Conservation (phyloP, 1,284 basidiomycete species). For the Meira nashicola region DNA sequence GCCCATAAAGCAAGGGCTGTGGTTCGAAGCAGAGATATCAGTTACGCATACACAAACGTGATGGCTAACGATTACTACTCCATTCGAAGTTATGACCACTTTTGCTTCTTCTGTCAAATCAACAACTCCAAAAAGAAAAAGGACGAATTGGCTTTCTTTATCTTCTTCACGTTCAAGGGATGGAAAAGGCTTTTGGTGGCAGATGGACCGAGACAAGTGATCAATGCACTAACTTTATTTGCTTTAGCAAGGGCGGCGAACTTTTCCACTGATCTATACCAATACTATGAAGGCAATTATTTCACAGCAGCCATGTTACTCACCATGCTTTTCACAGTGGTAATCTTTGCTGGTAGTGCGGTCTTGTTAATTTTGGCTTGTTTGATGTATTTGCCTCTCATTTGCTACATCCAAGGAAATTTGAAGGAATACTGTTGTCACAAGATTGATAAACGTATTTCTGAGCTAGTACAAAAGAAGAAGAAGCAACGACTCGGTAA, state of each 20-base stretch:
- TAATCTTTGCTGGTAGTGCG: constrained; percentile 78
- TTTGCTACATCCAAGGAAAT: constrained; percentile 93
- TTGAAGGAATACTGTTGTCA: constrained; percentile 96
- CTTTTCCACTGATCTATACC: constrained; percentile 64
- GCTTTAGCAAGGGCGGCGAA: constrained; percentile 78
- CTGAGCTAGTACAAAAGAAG: constrained; percentile 84
- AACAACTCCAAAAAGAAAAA: constrained; percentile 89
- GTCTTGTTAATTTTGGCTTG: constrained; percentile 76
- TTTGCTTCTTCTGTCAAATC: constrained; percentile 96
- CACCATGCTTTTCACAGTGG: constrained; percentile 82
- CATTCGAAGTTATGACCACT: constrained; percentile 85
- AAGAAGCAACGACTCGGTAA: constrained; percentile 79
- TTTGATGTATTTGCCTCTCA: constrained; percentile 81
- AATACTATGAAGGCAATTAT: constrained; percentile 58
- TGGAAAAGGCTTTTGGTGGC: constrained; percentile 93
- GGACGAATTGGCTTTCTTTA: constrained; percentile 96
- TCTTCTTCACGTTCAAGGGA: constrained; percentile 97
- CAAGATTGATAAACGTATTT: constrained; percentile 95
- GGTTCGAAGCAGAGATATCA: constrained; percentile 88
- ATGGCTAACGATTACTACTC: constrained; percentile 73
- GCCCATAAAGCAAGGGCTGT: constrained; percentile 86
- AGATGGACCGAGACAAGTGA: constrained; percentile 94
- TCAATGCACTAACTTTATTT: constrained; percentile 90
- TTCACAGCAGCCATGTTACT: constrained; percentile 79
- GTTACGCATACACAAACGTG: constrained; percentile 64